phyloP scores from a whole-genome alignment of 306 rosid genomes.

The Cucurbita maxima region DNA sequence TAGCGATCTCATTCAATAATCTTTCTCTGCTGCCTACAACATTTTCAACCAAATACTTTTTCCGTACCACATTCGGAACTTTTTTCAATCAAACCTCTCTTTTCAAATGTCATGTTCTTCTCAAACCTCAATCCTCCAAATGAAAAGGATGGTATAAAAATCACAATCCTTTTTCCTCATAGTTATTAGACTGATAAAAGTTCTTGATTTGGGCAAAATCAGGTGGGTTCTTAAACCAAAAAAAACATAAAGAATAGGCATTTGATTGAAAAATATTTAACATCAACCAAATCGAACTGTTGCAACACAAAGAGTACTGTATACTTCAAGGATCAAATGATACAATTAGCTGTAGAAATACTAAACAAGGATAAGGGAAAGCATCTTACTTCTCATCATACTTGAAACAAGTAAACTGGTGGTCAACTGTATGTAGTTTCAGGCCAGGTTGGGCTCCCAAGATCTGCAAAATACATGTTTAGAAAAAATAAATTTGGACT shows the following conservation, averaged over 20 bases:
- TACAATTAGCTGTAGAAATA: neutral
- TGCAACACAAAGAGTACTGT: neutral
- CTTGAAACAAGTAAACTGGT: constrained; percentile 5
- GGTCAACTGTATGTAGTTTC: constrained; percentile 16
- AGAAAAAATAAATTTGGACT: neutral
- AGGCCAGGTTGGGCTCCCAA: constrained; percentile 27
- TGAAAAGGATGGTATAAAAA: too few relatives aligned
- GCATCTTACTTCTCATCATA: neutral
- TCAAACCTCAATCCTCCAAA: too few relatives aligned
- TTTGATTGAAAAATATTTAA: neutral
- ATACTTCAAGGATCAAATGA: neutral
- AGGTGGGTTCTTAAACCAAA: too few relatives aligned
- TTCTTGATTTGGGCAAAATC: too few relatives aligned
- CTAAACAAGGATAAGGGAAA: neutral
- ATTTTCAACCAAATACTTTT: too few relatives aligned
- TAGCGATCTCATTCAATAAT: too few relatives aligned
- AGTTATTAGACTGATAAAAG: too few relatives aligned
- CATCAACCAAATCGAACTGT: neutral
- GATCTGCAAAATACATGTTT: constrained; percentile 22
- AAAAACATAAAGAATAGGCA: neutral
- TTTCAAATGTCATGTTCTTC: too few relatives aligned
- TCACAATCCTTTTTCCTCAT: too few relatives aligned
- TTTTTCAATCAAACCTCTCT: too few relatives aligned
- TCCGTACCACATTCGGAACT: too few relatives aligned
- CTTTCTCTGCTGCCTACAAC: too few relatives aligned